Percentiles rank a stretch among this genome's conserved stretches.
Evolutionary conservation across 345 rosid species (phyloP).

Genomic region (Gossypium herbaceum): DNA sequence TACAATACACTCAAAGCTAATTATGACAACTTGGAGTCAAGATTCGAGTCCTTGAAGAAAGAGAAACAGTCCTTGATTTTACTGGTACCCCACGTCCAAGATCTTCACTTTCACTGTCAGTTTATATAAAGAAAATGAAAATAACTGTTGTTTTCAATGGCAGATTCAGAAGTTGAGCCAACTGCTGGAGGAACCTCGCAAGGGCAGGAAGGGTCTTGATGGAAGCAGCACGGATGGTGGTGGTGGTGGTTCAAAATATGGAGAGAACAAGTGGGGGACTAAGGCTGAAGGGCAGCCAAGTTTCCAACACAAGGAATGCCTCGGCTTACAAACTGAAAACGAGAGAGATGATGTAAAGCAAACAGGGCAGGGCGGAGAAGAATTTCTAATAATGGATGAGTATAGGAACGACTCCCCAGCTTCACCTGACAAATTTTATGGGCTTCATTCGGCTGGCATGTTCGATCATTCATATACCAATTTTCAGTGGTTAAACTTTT

Average conservation of each 20-base stretch:
- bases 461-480: conserved; percentile 41
- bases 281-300: conserved; percentile 20
- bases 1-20: conserved; percentile 43
- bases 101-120: no score
- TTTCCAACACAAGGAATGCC: conserved; percentile 17
- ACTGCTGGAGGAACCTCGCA: conserved; percentile 23
- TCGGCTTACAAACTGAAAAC: conserved; percentile 4
- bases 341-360: no score
- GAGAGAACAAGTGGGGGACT: conserved; percentile 25
- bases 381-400: conserved; percentile 31
- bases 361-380: conserved; percentile 26
- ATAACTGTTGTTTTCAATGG: neutral
- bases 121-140: neutral
- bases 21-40: conserved; percentile 45
- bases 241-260: conserved; percentile 25
- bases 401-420: conserved; percentile 34
- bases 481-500: conserved; percentile 48
- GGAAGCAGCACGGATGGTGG: conserved; percentile 10
- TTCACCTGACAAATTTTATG: conserved; percentile 40
- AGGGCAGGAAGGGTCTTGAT: conserved; percentile 20
- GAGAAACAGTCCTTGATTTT: conserved; percentile 49
- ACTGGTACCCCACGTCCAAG: conserved; percentile 38
- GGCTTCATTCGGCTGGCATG: conserved; percentile 31
- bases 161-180: conserved; percentile 56
- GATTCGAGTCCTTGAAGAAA: conserved; percentile 50